Percentiles rank a stretch among this genome's conserved stretches.
Conservation (phyloP, 257 asterid species). For the Rubia yunnanensis region DNA sequence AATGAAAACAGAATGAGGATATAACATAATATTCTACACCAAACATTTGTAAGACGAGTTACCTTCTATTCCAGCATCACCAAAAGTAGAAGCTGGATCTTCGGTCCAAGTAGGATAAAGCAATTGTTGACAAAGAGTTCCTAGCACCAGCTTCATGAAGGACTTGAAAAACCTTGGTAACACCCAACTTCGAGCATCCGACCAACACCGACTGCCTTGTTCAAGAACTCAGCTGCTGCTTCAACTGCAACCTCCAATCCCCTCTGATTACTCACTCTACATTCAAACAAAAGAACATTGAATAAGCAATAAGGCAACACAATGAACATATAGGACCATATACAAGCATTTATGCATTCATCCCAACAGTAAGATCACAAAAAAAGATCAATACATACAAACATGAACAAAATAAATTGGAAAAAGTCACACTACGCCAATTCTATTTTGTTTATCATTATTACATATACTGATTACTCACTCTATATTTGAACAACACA, state of each 20-base stretch:
- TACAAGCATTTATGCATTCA: no score
- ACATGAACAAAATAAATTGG: no score
- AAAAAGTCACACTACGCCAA: no score
- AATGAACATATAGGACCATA: no score
- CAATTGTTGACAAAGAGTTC: constrained; percentile 84
- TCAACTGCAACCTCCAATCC: constrained; percentile 79
- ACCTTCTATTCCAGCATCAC: constrained; percentile 40
- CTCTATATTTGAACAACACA: no score
- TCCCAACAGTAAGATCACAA: no score
- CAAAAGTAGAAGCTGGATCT: constrained; percentile 29
- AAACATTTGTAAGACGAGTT: constrained; percentile 4
- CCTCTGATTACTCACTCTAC: constrained; percentile 52
- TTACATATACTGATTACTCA: no score
- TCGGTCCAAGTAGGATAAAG: constrained; percentile 85
- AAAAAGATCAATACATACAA: no score
- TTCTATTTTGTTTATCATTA: no score
- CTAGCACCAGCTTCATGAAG: constrained; percentile 65
- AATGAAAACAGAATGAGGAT: no score
- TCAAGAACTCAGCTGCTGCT: constrained; percentile 57
- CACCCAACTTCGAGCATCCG: constrained; percentile 69
- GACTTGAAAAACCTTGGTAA: constrained; percentile 52
- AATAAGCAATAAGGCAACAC: neutral
- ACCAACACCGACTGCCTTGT: constrained; percentile 78
- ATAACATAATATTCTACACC: neutral
- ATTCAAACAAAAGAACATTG: neutral